phyloP scores from a whole-genome alignment of 352 stramenopile genomes.

The Elongisporangium undulatum region DNA sequence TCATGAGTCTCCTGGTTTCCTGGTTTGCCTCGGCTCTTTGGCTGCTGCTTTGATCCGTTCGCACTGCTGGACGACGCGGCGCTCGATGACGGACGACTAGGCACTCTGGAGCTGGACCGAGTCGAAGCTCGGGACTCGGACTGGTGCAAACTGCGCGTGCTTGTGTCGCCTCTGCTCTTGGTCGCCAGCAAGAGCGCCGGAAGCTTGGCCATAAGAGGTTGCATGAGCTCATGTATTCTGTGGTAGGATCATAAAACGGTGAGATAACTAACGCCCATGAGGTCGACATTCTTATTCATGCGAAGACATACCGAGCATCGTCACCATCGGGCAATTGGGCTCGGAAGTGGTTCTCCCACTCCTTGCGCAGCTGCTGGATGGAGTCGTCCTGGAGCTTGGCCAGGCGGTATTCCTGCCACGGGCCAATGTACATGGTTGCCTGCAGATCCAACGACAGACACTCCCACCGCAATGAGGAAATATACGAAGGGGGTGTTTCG shows the following conservation, averaged over 20 bases:
- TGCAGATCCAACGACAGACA: neutral
- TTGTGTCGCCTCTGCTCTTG: constrained; percentile 17
- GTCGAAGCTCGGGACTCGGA: constrained; percentile 11
- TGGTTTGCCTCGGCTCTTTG: constrained; percentile 8
- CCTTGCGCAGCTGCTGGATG: constrained; percentile 56
- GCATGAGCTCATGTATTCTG: constrained; percentile 76
- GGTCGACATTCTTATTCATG: neutral
- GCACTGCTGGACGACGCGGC: neutral
- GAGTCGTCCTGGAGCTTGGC: constrained; percentile 81
- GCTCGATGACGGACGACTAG: neutral
- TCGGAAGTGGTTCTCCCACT: constrained; percentile 60
- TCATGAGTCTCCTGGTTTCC: constrained; percentile 47
- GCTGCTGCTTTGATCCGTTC: neutral
- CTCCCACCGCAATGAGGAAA: neutral
- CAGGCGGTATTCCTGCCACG: constrained; percentile 83
- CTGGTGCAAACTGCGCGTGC: constrained; percentile 17
- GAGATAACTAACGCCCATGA: neutral
- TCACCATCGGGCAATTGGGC: constrained; percentile 41
- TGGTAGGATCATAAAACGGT: neutral
- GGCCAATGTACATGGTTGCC: constrained; percentile 73
- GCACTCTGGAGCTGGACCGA: neutral
- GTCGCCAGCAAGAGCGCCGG: constrained; percentile 55
- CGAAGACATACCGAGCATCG: constrained; percentile 26
- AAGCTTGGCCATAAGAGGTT: constrained; percentile 68
- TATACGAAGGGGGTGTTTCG: neutral